Evolutionary conservation across 73 alveolate species (phyloP).

Genomic region (Symbiodinium natans): DNA sequence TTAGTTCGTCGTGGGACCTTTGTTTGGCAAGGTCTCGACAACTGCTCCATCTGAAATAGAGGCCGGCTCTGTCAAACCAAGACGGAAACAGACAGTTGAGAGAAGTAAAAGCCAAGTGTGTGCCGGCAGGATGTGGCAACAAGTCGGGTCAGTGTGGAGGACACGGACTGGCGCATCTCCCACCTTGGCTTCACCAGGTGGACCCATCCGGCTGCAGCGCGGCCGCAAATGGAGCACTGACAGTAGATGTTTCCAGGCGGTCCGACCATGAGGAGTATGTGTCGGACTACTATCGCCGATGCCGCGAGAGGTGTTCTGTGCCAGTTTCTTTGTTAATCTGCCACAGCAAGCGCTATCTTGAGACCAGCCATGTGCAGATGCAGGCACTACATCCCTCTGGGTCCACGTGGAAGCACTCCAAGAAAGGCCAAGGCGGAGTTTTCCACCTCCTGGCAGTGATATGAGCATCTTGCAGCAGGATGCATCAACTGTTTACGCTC

Average conservation of each 20-base stretch:
- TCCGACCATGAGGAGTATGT: slow-evolving; percentile 66
- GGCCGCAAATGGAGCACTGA: too few relatives aligned
- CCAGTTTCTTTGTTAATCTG: not conserved
- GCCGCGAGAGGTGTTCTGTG: slow-evolving; percentile 39
- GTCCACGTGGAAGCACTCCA: slow-evolving; percentile 62
- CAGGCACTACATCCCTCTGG: slow-evolving; percentile 86
- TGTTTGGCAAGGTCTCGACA: not conserved
- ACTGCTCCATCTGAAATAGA: not conserved
- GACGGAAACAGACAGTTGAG: too few relatives aligned
- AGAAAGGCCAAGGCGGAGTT: not conserved
- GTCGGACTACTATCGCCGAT: slow-evolving; percentile 85
- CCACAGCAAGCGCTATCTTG: too few relatives aligned
- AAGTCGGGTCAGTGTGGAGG: slow-evolving; percentile 46
- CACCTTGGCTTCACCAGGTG: slow-evolving; percentile 74
- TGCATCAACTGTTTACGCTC: not conserved
- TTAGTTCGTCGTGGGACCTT: not conserved
- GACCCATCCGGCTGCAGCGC: not conserved
- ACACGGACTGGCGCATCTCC: slow-evolving; percentile 71
- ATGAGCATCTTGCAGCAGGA: not conserved
- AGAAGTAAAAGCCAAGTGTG: too few relatives aligned
- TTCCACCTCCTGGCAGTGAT: too few relatives aligned
- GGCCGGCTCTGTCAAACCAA: not conserved
- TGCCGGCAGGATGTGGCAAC: slow-evolving; percentile 16
- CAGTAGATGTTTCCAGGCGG: slow-evolving; percentile 51
- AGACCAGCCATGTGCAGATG: too few relatives aligned